These are phyloP conservation scores for Tetradesmus lagerheimii DNA, from an alignment of 139 green algal genomes.

Conservation along the genomic window DNA sequence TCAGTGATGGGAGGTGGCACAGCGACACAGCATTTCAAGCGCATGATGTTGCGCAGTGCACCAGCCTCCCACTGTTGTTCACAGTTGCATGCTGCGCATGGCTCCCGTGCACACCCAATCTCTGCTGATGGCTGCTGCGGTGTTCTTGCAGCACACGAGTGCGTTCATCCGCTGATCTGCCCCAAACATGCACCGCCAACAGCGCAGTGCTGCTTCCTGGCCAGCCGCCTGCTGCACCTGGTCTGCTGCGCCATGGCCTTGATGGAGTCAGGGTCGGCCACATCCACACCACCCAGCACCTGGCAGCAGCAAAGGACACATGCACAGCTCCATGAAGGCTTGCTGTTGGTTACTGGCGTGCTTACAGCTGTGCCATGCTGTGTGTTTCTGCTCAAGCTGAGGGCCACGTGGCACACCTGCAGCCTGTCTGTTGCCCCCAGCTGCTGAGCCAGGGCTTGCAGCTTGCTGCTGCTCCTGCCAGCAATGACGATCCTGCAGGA, in stretches of 20 bases:
- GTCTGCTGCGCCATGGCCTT: conserved; percentile 51
- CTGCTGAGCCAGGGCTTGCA: conserved; percentile 37
- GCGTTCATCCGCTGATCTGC: too few relatives aligned
- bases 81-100: too few relatives aligned
- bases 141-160: too few relatives aligned
- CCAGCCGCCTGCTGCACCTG: not conserved
- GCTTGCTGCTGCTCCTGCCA: conserved; percentile 49
- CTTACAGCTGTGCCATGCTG: not conserved
- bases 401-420: not conserved
- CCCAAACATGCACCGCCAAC: not conserved
- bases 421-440: not conserved
- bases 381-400: not conserved
- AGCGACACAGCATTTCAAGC: too few relatives aligned
- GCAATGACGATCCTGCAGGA: conserved; percentile 28
- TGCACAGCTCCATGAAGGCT: not conserved
- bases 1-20: too few relatives aligned
- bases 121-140: not conserved
- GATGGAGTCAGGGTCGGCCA: conserved; percentile 50
- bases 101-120: too few relatives aligned
- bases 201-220: not conserved
- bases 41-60: too few relatives aligned
- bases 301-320: conserved; percentile 3
- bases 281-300: conserved; percentile 63
- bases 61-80: too few relatives aligned
- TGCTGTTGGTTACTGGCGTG: not conserved